phyloP scores from a whole-genome alignment of 2,329 filamentous ascomycete species.

The Exophiala sp. region DNA sequence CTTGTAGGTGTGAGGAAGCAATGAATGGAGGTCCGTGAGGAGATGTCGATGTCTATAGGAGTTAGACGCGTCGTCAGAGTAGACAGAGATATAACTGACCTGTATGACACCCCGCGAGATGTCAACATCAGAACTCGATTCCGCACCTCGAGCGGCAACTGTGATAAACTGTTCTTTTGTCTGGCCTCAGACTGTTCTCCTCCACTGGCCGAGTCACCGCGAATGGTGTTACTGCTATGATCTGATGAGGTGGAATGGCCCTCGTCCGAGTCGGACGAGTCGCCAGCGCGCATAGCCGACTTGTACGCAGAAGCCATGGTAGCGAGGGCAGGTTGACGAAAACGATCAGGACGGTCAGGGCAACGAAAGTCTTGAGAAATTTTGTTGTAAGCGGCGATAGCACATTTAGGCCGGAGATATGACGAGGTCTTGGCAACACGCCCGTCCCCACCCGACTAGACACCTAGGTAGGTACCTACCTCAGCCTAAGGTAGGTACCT shows the following conservation, averaged over 20 bases:
- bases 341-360: background rate
- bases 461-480: no score
- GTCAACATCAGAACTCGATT: constrained; percentile 78
- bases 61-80: constrained; percentile 8
- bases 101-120: constrained; percentile 84
- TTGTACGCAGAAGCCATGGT: constrained; percentile 55
- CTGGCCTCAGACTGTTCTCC: constrained; percentile 49
- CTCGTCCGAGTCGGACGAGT: constrained; percentile 26
- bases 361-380: constrained; percentile 4
- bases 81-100: constrained; percentile 46
- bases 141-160: constrained; percentile 33
- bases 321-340: no score
- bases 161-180: constrained; percentile 41
- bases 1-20: constrained; percentile 88
- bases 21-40: constrained; percentile 76
- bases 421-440: background rate
- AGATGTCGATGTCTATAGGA: constrained; percentile 76
- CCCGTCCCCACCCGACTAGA: no score
- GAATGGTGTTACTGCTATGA: constrained; percentile 40
- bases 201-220: constrained; percentile 30
- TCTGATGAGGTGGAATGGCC: constrained; percentile 29
- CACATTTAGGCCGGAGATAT: background rate
- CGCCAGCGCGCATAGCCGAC: constrained; percentile 35
- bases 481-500: no score
- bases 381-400: constrained; percentile 4